Percentiles rank a stretch among this genome's conserved stretches.
Conservation (phyloP, 768 basidiomycete species). For the Rhizopogon vesiculosus region DNA sequence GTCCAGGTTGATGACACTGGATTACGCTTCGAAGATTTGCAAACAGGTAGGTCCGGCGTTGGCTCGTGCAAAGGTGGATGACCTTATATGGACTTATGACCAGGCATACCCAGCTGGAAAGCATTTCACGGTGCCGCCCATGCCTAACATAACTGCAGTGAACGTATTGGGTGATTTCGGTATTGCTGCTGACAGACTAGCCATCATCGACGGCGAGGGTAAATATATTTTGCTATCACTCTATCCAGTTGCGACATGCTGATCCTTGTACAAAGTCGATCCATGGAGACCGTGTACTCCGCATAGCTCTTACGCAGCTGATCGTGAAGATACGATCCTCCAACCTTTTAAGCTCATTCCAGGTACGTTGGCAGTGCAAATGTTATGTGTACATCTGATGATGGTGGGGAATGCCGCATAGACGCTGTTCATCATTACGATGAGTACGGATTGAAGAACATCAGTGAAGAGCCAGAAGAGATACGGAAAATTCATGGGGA, state of each 20-base stretch:
- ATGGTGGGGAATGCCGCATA: constrained; percentile 16
- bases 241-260: not conserved
- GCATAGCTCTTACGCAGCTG: constrained; percentile 66
- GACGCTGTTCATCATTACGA: constrained; percentile 69
- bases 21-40: constrained; percentile 70
- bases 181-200: constrained; percentile 75
- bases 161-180: constrained; percentile 83
- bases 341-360: constrained; percentile 87
- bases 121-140: constrained; percentile 60
- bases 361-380: constrained; percentile 38
- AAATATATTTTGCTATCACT: constrained; percentile 4
- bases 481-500: constrained; percentile 80
- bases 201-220: constrained; percentile 88
- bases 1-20: constrained; percentile 69
- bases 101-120: constrained; percentile 79
- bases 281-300: constrained; percentile 89
- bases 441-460: constrained; percentile 67
- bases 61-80: not conserved
- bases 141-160: constrained; percentile 80
- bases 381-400: too few species aligned
- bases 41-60: constrained; percentile 38
- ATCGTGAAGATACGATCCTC: constrained; percentile 65
- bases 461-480: constrained; percentile 62
- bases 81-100: not conserved
- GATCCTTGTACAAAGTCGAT: constrained; percentile 48